Evolutionary conservation across 495 filamentous ascomycete genomes (phyloP).

Genomic region (Hypoxylon cercidicola): DNA sequence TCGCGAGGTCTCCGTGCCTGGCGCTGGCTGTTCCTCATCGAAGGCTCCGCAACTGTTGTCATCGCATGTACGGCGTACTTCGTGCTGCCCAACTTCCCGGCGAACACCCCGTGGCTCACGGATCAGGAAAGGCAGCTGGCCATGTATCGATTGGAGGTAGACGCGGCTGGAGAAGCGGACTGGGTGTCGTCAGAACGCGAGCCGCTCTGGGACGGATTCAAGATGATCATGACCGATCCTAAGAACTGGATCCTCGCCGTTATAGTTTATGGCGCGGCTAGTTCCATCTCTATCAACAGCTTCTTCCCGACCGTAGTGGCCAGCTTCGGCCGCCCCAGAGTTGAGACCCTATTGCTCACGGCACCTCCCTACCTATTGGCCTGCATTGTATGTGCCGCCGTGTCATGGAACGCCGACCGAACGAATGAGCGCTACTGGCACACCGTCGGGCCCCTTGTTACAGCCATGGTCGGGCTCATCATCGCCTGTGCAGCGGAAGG

Average conservation of each 20-base stretch:
- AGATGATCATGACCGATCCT: constrained; percentile 62
- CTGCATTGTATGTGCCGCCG: constrained; percentile 68
- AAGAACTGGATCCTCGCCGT: constrained; percentile 52
- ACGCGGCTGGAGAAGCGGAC: constrained; percentile 59
- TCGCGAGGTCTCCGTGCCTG: constrained; percentile 61
- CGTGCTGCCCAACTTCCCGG: constrained; percentile 65
- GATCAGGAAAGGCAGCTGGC: constrained; percentile 61
- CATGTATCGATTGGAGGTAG: constrained; percentile 49
- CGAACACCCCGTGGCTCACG: constrained; percentile 63
- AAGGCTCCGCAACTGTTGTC: constrained; percentile 60
- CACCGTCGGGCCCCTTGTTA: constrained; percentile 67
- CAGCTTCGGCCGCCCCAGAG: constrained; percentile 6
- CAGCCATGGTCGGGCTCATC: constrained; percentile 72
- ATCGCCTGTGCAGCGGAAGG: constrained; percentile 67
- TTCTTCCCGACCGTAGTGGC: constrained; percentile 48
- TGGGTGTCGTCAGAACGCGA: constrained; percentile 46
- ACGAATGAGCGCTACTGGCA: constrained; percentile 76
- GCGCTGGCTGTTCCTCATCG: constrained; percentile 71
- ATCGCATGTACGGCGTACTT: constrained; percentile 49
- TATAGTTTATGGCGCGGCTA: constrained; percentile 42
- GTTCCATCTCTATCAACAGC: constrained; percentile 5
- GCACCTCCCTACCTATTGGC: constrained; percentile 71
- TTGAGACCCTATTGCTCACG: constrained; percentile 69
- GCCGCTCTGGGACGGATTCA: constrained; percentile 61
- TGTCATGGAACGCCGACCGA: constrained; percentile 73